Evolutionary conservation across 73 alveolate species (phyloP).

Genomic region (Durusdinium trenchii): DNA sequence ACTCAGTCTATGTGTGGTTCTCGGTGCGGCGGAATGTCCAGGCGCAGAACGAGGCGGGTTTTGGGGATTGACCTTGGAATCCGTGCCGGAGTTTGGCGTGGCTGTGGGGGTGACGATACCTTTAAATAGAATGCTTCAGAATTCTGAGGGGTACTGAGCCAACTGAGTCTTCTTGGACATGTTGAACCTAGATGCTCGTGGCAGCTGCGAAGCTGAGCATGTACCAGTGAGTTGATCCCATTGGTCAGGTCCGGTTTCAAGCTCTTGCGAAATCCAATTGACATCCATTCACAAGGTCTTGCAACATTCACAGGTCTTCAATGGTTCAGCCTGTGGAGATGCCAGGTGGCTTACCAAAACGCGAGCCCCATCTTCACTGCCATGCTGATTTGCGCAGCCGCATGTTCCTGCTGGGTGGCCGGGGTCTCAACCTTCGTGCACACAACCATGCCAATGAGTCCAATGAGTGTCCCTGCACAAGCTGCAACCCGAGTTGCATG

Average conservation of each 20-base stretch:
- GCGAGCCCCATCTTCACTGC: conserved; percentile 77
- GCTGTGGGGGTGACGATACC: no score
- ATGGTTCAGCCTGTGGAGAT: background rate
- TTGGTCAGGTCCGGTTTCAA: no score
- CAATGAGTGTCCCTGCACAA: no score
- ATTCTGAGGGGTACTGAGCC: no score
- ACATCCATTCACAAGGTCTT: background rate
- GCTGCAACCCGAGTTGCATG: no score
- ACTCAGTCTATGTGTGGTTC: conserved; percentile 71
- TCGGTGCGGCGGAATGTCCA: conserved; percentile 82
- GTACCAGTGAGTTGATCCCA: no score
- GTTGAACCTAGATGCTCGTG: no score
- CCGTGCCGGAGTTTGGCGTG: background rate
- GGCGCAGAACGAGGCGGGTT: conserved; percentile 82
- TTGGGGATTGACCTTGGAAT: background rate
- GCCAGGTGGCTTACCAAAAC: conserved; percentile 84
- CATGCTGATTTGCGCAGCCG: conserved; percentile 84
- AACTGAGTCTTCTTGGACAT: no score
- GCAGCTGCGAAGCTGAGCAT: no score
- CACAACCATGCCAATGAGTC: no score
- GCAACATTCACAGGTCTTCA: background rate
- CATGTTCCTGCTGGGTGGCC: conserved; percentile 84
- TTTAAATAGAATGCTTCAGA: no score
- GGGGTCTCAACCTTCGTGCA: background rate
- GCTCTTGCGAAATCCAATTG: background rate